A percentile compares a stretch with the other conserved stretches of the same genome.
Evolutionary conservation across 495 filamentous ascomycete genomes (phyloP).

Genomic region (Rostrohypoxylon terebratum): DNA sequence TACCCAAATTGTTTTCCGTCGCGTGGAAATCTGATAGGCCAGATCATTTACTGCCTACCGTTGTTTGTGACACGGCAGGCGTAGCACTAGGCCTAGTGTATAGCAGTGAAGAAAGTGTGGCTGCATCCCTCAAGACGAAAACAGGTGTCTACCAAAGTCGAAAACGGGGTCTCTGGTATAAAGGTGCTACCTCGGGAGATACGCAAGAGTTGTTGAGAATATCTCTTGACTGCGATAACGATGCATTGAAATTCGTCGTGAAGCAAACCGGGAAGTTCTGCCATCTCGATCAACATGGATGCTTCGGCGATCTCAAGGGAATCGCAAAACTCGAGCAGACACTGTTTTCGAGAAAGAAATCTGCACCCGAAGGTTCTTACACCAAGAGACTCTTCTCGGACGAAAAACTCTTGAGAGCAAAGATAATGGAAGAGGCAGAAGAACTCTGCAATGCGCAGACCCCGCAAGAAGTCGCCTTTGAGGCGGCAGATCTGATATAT

Average conservation of each 20-base stretch:
- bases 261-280: conserved; percentile 95
- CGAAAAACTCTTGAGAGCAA: conserved; percentile 86
- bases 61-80: conserved; percentile 91
- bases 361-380: conserved; percentile 90
- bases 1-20: conserved; percentile 75
- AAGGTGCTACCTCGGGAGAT: conserved; percentile 93
- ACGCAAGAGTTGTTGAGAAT: conserved; percentile 88
- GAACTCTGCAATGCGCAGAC: conserved; percentile 88
- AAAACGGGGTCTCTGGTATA: conserved; percentile 96
- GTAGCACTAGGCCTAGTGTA: conserved; percentile 89
- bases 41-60: conserved; percentile 87
- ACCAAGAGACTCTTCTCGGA: conserved; percentile 93
- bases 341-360: conserved; percentile 77
- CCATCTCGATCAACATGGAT: conserved; percentile 89
- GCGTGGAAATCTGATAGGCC: conserved; percentile 79
- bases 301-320: conserved; percentile 87
- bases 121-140: conserved; percentile 85
- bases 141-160: conserved; percentile 95
- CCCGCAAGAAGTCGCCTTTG: conserved; percentile 87
- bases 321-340: conserved; percentile 88
- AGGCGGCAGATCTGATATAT: conserved; percentile 95
- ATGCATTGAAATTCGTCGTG: conserved; percentile 90
- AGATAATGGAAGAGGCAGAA: conserved; percentile 98
- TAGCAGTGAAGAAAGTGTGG: conserved; percentile 89
- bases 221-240: conserved; percentile 89